Evolutionary conservation across 2,329 filamentous ascomycete genomes (phyloP).

Genomic region (Fusarium kyushuense): DNA sequence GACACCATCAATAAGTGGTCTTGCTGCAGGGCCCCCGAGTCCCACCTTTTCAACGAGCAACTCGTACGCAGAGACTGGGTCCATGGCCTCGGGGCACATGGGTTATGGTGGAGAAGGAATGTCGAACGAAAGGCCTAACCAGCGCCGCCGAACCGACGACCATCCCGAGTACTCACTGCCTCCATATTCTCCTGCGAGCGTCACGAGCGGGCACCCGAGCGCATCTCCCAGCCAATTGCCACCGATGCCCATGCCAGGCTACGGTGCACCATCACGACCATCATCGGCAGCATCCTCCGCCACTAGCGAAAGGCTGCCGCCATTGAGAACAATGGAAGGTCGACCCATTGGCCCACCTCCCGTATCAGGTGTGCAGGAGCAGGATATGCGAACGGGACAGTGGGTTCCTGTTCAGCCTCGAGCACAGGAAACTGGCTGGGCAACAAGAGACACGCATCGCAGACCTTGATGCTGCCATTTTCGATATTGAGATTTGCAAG

Average conservation of each 20-base stretch:
- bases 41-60: slow-evolving; percentile 56
- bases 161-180: slow-evolving; percentile 58
- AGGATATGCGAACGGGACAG: slow-evolving; percentile 53
- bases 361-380: slow-evolving; percentile 50
- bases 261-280: slow-evolving; percentile 55
- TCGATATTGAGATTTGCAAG: slow-evolving; percentile 16
- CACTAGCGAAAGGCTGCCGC: slow-evolving; percentile 60
- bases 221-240: slow-evolving; percentile 56
- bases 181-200: slow-evolving; percentile 53
- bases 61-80: slow-evolving; percentile 56
- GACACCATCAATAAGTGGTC: slow-evolving; percentile 67
- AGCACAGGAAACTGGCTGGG: slow-evolving; percentile 54
- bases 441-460: slow-evolving; percentile 48
- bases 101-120: slow-evolving; percentile 58
- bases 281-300: slow-evolving; percentile 54
- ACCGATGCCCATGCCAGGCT: slow-evolving; percentile 56
- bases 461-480: slow-evolving; percentile 40
- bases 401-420: slow-evolving; percentile 52
- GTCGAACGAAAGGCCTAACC: slow-evolving; percentile 59
- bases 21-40: slow-evolving; percentile 65
- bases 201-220: slow-evolving; percentile 43
- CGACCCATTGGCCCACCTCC: slow-evolving; percentile 41
- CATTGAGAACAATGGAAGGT: slow-evolving; percentile 61
- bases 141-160: slow-evolving; percentile 62
- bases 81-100: slow-evolving; percentile 48